Base-by-base conservation (phyloP, 805 yeast genomes). In the Starmerella floris region DNA sequence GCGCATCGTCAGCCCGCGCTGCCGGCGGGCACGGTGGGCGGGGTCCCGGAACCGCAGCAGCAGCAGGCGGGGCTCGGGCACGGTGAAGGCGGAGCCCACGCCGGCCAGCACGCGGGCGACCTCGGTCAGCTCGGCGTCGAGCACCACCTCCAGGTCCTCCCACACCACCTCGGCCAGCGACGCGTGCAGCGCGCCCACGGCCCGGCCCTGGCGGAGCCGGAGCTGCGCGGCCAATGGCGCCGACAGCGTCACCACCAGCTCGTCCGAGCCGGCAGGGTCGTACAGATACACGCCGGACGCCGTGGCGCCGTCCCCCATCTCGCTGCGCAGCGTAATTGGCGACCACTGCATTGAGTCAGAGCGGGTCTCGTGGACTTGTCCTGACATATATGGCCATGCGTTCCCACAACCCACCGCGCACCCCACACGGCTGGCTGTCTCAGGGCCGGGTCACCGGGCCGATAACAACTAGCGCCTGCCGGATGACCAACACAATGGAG, bases 61-160 rank as follows among this genome's bases (percentile, higher is more conserved):
- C 11, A 43, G 32, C 27, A 48, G 38, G 9, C 16, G 26, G 20
- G 45, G 23, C 20, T 34, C 35, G 17, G 23, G 30, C 5, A 43
- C 15, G 15, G 20, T 22, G 45, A 53, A 53, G 11, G 39, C 46
- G 28, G 30, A n/a, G 2, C 26, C 19, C 27, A 48, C 32, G 13
- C 31, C 34, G 13, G 13, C 27, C 16, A 46, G 27, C 10, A 37
- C 31, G 3, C 10, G 13, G 10, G 25, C 33, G 19, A 27, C 22
- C 5, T 30, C 35, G 2, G 39, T 23, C 17, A 50, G 37, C 11
- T 20, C 30, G 0, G 20, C 28, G 2, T 22, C 17, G 11, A 19
- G n/a, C 11, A 16, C 10, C 20, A 45, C 41, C 37, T 17, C 36
- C 6, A 50, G 38, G 17, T 34, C 44, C 23, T 50, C 53, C 55